Evolutionary conservation across 2,329 filamentous ascomycete species (phyloP), one percentile per base, ranked within the genome.

Genomic region (Verticillium nonalfalfae): DNA sequence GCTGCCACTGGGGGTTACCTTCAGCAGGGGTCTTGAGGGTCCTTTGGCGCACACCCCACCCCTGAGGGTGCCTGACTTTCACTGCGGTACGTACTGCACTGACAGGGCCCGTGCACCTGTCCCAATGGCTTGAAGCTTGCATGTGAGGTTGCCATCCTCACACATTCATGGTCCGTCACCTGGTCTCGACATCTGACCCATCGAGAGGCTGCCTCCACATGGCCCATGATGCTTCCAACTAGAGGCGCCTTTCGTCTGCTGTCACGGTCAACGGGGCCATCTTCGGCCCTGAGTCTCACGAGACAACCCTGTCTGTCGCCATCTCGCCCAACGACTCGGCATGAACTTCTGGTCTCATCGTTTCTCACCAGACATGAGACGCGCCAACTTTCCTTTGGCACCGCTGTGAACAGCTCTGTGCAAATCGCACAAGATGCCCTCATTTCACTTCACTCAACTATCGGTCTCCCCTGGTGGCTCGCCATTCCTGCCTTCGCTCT

Each of bases 401-500:
- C 72, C 45, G 62, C 69, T 35, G 62, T 75, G 21, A 69, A 58
- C 7, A 21, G 33, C 31, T 26, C 35, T 3, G 58, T 63, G 10
- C 59, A 61, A 31, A 2, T 45, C 15, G 33, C 54, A 13, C 52
- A 61, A n/a, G 45, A 58, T 18, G 26, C 26, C 18, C 40, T 63
- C 26, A 10, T 61, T 18, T 11, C 71, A 56, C 59, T 81, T 10
- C 83, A 86, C 67, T 61, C 63, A 31, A 50, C 68, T 57, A 74
- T 75, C 31, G 76, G 78, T 40, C 68, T 80, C 1, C 82, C 83
- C 1, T 86, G 84, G 84, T 84, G 75, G 65, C 65, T 84, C 36
- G 75, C 78, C 34, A 82, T 86, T 56, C 82, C 84, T 4, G 72
- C 82, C n/a, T 72, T 82, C 14, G 81, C 81, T 7, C 63, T 84